A percentile compares a stretch with the other conserved stretches of the same genome.
These are phyloP conservation scores for Penicillium thymicola DNA, from an alignment of 2,329 filamentous ascomycete species.

Conservation along the genomic window DNA sequence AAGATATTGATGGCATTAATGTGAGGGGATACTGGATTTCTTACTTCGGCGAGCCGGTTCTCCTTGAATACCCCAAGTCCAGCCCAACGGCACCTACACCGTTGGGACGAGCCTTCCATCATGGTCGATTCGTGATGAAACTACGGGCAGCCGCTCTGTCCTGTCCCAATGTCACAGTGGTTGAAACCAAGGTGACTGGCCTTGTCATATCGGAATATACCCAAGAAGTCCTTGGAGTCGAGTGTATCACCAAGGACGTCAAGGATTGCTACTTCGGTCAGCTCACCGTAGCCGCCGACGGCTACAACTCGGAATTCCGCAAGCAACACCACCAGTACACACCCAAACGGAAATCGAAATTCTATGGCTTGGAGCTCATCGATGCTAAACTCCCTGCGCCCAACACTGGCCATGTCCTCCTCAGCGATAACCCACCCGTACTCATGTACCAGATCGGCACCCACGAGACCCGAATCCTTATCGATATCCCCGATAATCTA, in stretches of 20 bases:
- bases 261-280: conserved; percentile 82
- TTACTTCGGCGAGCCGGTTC: conserved; percentile 69
- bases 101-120: conserved; percentile 82
- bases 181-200: conserved; percentile 82
- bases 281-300: conserved; percentile 86
- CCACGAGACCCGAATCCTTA: conserved; percentile 83
- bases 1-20: conserved; percentile 80
- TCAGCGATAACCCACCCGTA: conserved; percentile 72
- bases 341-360: conserved; percentile 76
- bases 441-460: conserved; percentile 96
- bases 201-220: conserved; percentile 68
- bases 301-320: conserved; percentile 88
- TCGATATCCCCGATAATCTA: conserved; percentile 78
- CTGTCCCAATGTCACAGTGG: conserved; percentile 79
- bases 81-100: conserved; percentile 50
- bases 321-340: conserved; percentile 67
- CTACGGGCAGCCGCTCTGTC: conserved; percentile 70
- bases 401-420: conserved; percentile 80
- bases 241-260: conserved; percentile 63
- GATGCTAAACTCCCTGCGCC: conserved; percentile 75
- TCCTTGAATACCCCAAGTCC: conserved; percentile 75
- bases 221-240: conserved; percentile 76
- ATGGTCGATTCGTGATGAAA: conserved; percentile 85
- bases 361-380: conserved; percentile 89
- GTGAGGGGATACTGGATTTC: conserved; percentile 85